A percentile compares a stretch with the other conserved stretches of the same genome.
Conservation (phyloP, 345 rosid genomes). For the Brassica carinata region DNA sequence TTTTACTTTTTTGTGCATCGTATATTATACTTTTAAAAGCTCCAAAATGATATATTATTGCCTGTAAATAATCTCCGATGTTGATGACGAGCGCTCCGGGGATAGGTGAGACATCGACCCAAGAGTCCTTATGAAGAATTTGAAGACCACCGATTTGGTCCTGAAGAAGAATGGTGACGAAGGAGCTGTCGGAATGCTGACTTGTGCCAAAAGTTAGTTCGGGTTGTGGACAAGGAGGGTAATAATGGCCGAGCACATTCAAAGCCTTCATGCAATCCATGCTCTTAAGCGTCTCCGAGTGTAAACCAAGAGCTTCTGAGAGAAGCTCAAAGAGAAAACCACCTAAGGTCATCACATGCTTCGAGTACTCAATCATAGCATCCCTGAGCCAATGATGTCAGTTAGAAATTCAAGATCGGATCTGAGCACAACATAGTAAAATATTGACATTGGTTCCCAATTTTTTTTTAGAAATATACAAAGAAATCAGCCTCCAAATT, state of each 20-base stretch:
- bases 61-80: slow-evolving; percentile 47
- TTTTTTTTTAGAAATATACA: no score
- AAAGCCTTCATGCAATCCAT: slow-evolving; percentile 35
- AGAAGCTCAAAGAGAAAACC: slow-evolving; percentile 26
- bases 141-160: slow-evolving; percentile 50
- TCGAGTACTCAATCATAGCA: slow-evolving; percentile 34
- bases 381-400: not conserved
- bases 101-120: slow-evolving; percentile 40
- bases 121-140: slow-evolving; percentile 39
- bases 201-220: slow-evolving; percentile 36
- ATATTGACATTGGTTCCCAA: no score
- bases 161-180: slow-evolving; percentile 41
- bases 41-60: not conserved
- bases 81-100: slow-evolving; percentile 43
- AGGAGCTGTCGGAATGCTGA: slow-evolving; percentile 40
- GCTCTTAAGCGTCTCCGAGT: slow-evolving; percentile 15
- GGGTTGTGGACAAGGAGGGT: slow-evolving; percentile 48
- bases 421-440: no score
- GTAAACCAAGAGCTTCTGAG: slow-evolving; percentile 45
- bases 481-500: no score
- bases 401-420: not conserved
- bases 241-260: slow-evolving; percentile 36
- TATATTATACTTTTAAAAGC: not conserved
- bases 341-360: slow-evolving; percentile 32
- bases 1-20: no score